phyloP scores from a whole-genome alignment of 768 basidiomycete genomes.

The Hericium coralloides region DNA sequence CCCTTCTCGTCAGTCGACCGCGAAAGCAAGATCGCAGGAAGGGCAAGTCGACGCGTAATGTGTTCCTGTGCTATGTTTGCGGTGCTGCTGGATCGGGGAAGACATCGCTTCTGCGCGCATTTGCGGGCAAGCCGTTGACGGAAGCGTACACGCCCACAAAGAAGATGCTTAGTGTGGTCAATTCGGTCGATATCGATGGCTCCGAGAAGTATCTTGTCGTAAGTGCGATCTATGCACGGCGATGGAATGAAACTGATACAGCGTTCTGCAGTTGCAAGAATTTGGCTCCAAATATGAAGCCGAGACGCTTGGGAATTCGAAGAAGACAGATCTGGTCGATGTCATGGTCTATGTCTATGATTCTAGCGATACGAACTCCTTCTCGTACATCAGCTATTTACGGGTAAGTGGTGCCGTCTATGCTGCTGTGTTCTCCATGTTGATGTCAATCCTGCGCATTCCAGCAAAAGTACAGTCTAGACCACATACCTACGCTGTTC shows the following conservation, averaged over 20 bases:
- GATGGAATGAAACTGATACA: conserved; percentile 1
- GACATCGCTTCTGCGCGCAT: conserved; percentile 76
- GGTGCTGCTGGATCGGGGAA: conserved; percentile 96
- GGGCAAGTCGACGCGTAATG: conserved; percentile 83
- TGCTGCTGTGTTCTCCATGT: background rate
- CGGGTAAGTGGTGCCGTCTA: conserved; percentile 44
- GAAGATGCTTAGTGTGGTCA: conserved; percentile 87
- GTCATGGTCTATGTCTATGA: conserved; percentile 95
- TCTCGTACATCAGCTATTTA: conserved; percentile 95
- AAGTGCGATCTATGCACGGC: conserved; percentile 25
- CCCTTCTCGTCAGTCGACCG: conserved; percentile 77
- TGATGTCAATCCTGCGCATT: conserved; percentile 6
- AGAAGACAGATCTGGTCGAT: conserved; percentile 89
- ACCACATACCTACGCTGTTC: conserved; percentile 92
- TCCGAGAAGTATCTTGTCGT: conserved; percentile 96
- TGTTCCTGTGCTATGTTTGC: conserved; percentile 88
- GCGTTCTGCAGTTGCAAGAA: conserved; percentile 73
- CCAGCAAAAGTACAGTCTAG: conserved; percentile 94
- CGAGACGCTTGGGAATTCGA: conserved; percentile 79
- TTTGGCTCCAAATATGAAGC: conserved; percentile 95
- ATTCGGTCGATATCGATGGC: conserved; percentile 89
- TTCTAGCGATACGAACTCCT: conserved; percentile 97
- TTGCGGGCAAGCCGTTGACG: conserved; percentile 74
- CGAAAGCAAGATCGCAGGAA: conserved; percentile 80
- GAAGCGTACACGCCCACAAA: conserved; percentile 81